Percentiles rank a stretch among this genome's conserved stretches.
These are phyloP conservation scores for Aphanomyces euteiches DNA, from an alignment of 352 stramenopile species.

Conservation along the genomic window DNA sequence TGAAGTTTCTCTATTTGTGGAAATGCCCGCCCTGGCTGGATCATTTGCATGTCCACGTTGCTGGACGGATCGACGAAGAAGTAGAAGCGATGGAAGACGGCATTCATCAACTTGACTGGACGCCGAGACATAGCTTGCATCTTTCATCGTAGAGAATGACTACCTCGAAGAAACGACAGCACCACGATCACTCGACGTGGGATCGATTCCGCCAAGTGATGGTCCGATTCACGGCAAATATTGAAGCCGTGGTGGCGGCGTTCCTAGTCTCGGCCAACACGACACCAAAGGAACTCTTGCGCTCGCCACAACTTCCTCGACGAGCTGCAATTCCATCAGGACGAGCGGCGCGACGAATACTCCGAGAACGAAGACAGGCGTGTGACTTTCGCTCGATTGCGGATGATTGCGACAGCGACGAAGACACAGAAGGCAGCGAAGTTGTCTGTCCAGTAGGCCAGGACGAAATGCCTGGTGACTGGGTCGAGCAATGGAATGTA, in stretches of 20 bases:
- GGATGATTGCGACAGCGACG: constrained; percentile 24
- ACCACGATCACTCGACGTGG: constrained; percentile 15
- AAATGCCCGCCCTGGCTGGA: not conserved
- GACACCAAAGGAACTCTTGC: not conserved
- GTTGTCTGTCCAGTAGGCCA: not conserved
- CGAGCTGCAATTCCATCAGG: constrained; percentile 14
- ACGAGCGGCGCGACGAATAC: not conserved
- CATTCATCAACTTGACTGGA: constrained; percentile 21
- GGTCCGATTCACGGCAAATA: constrained; percentile 28
- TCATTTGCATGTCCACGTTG: not conserved
- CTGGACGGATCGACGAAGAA: not conserved
- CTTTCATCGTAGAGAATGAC: not conserved
- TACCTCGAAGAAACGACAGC: not conserved
- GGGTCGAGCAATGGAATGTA: constrained; percentile 2
- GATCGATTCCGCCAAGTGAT: constrained; percentile 19
- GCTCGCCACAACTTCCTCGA: not conserved
- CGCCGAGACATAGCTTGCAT: too few species aligned
- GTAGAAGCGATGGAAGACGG: not conserved
- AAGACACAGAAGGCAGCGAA: constrained; percentile 29
- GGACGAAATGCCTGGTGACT: not conserved
- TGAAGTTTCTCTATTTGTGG: not conserved
- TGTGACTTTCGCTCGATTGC: constrained; percentile 22
- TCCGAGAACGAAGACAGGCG: constrained; percentile 3
- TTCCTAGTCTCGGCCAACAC: not conserved
- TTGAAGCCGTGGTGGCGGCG: constrained; percentile 18